These are phyloP conservation scores for Phellopilus nigrolimitatus DNA, from an alignment of 1,284 basidiomycete species.

Conservation along the genomic window DNA sequence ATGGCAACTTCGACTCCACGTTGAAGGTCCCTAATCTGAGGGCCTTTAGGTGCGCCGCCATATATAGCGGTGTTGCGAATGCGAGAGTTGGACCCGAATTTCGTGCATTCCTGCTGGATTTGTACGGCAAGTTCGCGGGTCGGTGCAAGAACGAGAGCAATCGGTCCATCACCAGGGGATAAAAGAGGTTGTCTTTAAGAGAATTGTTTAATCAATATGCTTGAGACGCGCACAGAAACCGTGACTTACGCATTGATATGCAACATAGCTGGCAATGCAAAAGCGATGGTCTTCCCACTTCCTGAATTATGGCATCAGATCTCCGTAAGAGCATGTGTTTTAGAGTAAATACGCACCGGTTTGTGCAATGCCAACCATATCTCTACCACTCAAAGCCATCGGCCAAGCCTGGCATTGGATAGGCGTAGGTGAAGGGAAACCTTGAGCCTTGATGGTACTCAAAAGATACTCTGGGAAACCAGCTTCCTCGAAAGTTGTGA, in stretches of 20 bases:
- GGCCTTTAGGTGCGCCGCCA: constrained; percentile 97
- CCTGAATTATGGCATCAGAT: not conserved
- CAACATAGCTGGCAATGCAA: constrained; percentile 97
- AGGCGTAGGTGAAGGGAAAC: constrained; percentile 85
- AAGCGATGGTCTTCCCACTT: constrained; percentile 96
- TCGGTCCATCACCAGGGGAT: constrained; percentile 92
- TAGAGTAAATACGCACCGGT: constrained; percentile 50
- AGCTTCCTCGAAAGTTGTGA: constrained; percentile 89
- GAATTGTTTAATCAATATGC: constrained; percentile 18
- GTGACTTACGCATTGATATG: constrained; percentile 92
- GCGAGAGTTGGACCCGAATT: constrained; percentile 82
- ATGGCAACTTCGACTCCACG: constrained; percentile 96
- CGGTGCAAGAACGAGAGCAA: constrained; percentile 93
- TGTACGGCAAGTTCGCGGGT: constrained; percentile 98
- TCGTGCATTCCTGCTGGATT: constrained; percentile 97
- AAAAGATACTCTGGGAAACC: constrained; percentile 97
- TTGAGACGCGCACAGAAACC: not conserved
- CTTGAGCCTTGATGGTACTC: constrained; percentile 89
- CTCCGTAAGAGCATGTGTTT: not conserved
- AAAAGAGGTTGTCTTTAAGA: constrained; percentile 80
- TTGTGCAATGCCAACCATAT: constrained; percentile 95
- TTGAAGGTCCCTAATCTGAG: constrained; percentile 95
- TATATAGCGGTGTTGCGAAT: constrained; percentile 99
- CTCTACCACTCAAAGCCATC: constrained; percentile 93
- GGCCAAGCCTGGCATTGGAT: constrained; percentile 99